Percentiles rank a stretch among this genome's conserved stretches.
Evolutionary conservation across 2,329 filamentous ascomycete genomes (phyloP).

Genomic region (Fusarium buxicola): DNA sequence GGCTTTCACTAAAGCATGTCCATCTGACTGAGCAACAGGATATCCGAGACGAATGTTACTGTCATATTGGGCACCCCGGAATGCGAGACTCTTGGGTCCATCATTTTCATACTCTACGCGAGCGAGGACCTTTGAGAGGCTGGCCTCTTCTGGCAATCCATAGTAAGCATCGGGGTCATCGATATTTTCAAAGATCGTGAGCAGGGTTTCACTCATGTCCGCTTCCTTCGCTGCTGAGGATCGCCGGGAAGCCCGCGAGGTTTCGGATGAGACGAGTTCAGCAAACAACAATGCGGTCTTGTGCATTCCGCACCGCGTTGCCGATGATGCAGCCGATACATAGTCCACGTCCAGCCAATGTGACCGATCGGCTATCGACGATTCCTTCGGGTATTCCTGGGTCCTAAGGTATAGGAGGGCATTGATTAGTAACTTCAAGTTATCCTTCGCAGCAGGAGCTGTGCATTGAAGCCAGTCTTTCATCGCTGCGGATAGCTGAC

Average conservation of each 20-base stretch:
- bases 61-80: slow-evolving; percentile 91
- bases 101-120: slow-evolving; percentile 91
- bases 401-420: slow-evolving; percentile 89
- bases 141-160: slow-evolving; percentile 83
- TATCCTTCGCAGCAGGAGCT: slow-evolving; percentile 62
- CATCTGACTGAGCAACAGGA: slow-evolving; percentile 67
- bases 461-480: slow-evolving; percentile 69
- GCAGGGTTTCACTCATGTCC: slow-evolving; percentile 74
- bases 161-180: slow-evolving; percentile 98
- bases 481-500: slow-evolving; percentile 73
- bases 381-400: slow-evolving; percentile 79
- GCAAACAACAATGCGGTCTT: slow-evolving; percentile 87
- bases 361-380: slow-evolving; percentile 80
- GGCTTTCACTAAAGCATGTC: slow-evolving; percentile 78
- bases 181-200: slow-evolving; percentile 89
- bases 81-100: slow-evolving; percentile 86
- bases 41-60: slow-evolving; percentile 77
- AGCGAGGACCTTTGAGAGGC: slow-evolving; percentile 80
- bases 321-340: slow-evolving; percentile 74
- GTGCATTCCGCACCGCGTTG: slow-evolving; percentile 83
- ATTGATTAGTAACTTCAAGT: slow-evolving; percentile 79
- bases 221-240: slow-evolving; percentile 68
- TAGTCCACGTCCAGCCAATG: slow-evolving; percentile 90
- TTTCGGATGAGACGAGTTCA: slow-evolving; percentile 75
- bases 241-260: slow-evolving; percentile 69